These are phyloP conservation scores for Larix kaempferi DNA, from an alignment of 75 land plant genomes.

Conservation along the genomic window DNA sequence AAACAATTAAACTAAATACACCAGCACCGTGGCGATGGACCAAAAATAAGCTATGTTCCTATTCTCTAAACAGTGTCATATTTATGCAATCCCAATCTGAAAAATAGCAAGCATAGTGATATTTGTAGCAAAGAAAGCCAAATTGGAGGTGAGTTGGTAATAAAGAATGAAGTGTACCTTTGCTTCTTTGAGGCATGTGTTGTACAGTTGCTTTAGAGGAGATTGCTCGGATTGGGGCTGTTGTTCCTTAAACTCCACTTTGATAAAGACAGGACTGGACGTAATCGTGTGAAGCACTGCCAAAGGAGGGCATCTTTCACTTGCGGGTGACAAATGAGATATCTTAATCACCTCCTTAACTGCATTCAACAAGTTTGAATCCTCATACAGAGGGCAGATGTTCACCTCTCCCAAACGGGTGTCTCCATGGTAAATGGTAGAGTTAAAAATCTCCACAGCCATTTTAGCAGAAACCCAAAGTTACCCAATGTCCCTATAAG, in stretches of 20 bases:
- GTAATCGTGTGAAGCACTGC: constrained; percentile 76
- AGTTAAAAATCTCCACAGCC: constrained; percentile 16
- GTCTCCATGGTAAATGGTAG: constrained; percentile 46
- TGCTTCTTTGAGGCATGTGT: constrained; percentile 62
- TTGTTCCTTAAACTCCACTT: constrained; percentile 46
- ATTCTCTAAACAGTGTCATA: too few relatives aligned
- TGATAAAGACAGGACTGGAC: constrained; percentile 54
- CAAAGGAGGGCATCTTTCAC: constrained; percentile 84
- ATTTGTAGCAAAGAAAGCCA: neutral
- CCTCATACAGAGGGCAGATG: constrained; percentile 37
- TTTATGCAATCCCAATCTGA: neutral
- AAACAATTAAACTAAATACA: neutral
- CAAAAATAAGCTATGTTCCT: neutral
- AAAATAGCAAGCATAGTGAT: too few relatives aligned
- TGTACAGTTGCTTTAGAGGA: constrained; percentile 49
- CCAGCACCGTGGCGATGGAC: neutral
- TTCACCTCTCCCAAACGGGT: constrained; percentile 46
- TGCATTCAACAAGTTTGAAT: constrained; percentile 23
- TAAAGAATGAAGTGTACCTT: constrained; percentile 40
- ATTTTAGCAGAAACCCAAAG: constrained; percentile 5
- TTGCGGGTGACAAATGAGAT: constrained; percentile 47
- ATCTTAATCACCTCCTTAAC: constrained; percentile 59
- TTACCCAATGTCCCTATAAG: neutral
- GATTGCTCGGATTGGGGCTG: constrained; percentile 17
- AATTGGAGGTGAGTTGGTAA: neutral